Percentiles rank a stretch among this genome's conserved stretches.
phyloP scores from a whole-genome alignment of 2,329 filamentous ascomycete species.

The Xylariaceae sp. region DNA sequence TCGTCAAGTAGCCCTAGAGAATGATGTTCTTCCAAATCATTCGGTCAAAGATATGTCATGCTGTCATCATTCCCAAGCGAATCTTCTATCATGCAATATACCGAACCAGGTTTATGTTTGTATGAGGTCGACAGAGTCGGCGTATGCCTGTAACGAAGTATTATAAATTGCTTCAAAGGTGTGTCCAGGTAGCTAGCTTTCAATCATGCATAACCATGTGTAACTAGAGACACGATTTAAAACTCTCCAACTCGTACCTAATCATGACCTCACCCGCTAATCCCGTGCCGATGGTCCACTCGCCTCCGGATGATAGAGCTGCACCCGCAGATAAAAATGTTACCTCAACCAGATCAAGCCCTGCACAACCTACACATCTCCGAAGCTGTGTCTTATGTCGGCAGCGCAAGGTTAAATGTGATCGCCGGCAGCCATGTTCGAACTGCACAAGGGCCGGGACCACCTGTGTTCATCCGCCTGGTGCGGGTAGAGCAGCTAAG shows the following conservation, averaged over 20 bases:
- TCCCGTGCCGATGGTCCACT: constrained; percentile 16
- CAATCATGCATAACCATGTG: neutral
- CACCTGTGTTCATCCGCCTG: constrained; percentile 27
- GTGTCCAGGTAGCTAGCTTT: no score
- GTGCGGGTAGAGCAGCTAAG: constrained; percentile 29
- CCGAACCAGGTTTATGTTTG: no score
- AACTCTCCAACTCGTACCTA: neutral
- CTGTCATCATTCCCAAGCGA: no score
- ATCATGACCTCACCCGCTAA: neutral
- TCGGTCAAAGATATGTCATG: no score
- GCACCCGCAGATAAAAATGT: neutral
- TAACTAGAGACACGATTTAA: constrained; percentile 8
- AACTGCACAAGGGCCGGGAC: constrained; percentile 24
- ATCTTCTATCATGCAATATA: no score
- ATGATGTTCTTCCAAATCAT: no score
- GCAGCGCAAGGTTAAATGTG: constrained; percentile 34
- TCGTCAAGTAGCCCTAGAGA: no score
- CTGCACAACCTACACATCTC: constrained; percentile 22
- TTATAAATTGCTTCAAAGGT: no score
- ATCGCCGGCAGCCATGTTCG: constrained; percentile 30
- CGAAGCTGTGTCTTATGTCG: constrained; percentile 30
- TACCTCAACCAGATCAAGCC: neutral
- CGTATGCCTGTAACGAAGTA: constrained; percentile 18
- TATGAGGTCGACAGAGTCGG: constrained; percentile 2
- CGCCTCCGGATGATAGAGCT: neutral